These are phyloP conservation scores for Emmonsiellopsis sp. DNA, from an alignment of 2,329 filamentous ascomycete genomes.

Conservation along the genomic window DNA sequence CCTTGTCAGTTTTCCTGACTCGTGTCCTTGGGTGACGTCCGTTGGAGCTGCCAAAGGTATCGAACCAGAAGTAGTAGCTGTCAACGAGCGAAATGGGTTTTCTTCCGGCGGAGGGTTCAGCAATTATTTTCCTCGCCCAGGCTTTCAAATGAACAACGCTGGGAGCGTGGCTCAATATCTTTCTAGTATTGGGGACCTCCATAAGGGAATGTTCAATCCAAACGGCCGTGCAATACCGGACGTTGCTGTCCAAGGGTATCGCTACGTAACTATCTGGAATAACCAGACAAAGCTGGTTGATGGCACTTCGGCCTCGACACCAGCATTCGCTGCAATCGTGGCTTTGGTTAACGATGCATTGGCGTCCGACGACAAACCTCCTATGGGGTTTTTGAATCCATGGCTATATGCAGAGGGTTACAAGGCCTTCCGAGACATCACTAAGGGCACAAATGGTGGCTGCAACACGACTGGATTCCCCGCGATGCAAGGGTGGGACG, in stretches of 20 bases:
- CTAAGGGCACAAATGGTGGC: conserved; percentile 20
- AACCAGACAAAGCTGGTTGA: background rate
- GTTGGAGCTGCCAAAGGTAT: conserved; percentile 49
- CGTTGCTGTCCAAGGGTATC: conserved; percentile 45
- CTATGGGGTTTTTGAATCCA: conserved; percentile 15
- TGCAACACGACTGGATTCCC: conserved; percentile 24
- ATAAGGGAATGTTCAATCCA: conserved; percentile 35
- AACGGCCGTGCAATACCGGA: conserved; percentile 53
- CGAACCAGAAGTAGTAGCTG: conserved; percentile 26
- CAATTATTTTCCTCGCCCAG: conserved; percentile 37
- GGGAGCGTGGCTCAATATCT: background rate
- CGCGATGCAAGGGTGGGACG: conserved; percentile 23
- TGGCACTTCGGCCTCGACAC: conserved; percentile 10
- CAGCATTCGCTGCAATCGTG: conserved; percentile 13
- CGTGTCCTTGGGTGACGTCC: conserved; percentile 53
- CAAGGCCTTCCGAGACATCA: conserved; percentile 24
- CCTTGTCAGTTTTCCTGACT: conserved; percentile 44
- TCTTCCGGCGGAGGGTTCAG: conserved; percentile 39
- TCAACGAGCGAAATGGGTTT: conserved; percentile 43
- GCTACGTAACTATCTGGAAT: conserved; percentile 1
- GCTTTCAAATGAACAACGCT: conserved; percentile 32
- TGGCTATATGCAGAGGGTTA: conserved; percentile 12
- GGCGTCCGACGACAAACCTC: conserved; percentile 11
- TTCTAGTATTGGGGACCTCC: background rate
- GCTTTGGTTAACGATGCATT: conserved; percentile 14